Conservation (phyloP, 768 basidiomycete genomes). For the Tulasnella sp. region DNA sequence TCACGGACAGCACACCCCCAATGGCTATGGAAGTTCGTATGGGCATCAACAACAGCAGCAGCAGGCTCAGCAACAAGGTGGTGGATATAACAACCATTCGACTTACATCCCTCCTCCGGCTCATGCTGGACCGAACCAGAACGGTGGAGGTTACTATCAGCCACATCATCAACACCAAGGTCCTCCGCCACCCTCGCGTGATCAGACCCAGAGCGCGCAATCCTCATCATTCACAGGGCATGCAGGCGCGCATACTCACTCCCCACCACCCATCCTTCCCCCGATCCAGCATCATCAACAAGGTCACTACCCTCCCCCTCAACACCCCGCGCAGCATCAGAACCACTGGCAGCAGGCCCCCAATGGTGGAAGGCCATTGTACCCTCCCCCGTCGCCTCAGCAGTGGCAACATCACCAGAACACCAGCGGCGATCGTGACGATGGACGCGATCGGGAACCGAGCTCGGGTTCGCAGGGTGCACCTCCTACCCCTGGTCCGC, state of each 20-base stretch:
- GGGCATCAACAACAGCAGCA: background rate
- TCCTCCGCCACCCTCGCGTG: background rate
- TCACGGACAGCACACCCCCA: background rate
- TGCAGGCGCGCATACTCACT: background rate
- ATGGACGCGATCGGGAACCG: background rate
- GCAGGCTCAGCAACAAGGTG: background rate
- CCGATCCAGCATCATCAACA: conserved; percentile 15
- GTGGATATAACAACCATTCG: conserved; percentile 1
- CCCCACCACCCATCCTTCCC: conserved; percentile 15
- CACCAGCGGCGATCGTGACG: conserved; percentile 6
- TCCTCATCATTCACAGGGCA: conserved; percentile 21
- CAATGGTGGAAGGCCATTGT: conserved; percentile 14
- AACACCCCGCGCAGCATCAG: conserved; percentile 2
- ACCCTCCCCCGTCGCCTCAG: background rate
- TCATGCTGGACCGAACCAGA: background rate
- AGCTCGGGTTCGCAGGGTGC: background rate
- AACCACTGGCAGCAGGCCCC: background rate
- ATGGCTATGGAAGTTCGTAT: background rate
- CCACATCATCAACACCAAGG: background rate
- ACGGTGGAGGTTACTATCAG: background rate
- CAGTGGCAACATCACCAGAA: conserved; percentile 8
- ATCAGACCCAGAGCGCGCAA: conserved; percentile 23
- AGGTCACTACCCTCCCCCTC: background rate
- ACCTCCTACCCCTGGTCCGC: background rate
- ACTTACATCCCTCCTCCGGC: conserved; percentile 4